These are phyloP conservation scores for Picocystis salinarum DNA, from an alignment of 139 green algal genomes.

Conservation along the genomic window DNA sequence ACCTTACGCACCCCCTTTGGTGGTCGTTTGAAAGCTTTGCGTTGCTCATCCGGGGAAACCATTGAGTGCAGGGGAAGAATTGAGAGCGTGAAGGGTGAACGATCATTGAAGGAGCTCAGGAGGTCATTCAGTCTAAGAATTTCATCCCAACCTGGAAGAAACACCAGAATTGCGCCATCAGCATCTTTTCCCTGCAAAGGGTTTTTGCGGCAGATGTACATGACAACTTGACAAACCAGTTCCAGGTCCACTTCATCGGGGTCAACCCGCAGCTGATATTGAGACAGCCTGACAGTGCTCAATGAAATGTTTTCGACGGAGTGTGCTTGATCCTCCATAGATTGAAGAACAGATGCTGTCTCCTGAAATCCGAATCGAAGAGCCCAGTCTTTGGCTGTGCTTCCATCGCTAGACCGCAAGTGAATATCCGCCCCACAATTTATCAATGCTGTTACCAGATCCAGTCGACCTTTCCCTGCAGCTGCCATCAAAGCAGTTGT, in stretches of 20 bases:
- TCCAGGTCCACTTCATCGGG: slow-evolving; percentile 20
- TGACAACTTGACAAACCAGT: slow-evolving; percentile 8
- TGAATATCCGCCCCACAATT: slow-evolving; percentile 30
- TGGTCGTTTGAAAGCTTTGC: slow-evolving; percentile 36
- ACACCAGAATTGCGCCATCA: slow-evolving; percentile 50
- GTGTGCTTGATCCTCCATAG: not conserved
- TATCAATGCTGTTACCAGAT: slow-evolving; percentile 35
- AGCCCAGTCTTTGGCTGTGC: slow-evolving; percentile 31
- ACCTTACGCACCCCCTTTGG: slow-evolving; percentile 38
- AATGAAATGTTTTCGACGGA: slow-evolving; percentile 5
- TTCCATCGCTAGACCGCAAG: slow-evolving; percentile 20
- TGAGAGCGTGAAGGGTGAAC: slow-evolving; percentile 3
- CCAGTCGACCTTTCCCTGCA: slow-evolving; percentile 36
- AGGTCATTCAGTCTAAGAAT: slow-evolving; percentile 47
- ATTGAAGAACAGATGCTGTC: slow-evolving; percentile 16
- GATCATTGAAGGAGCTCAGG: slow-evolving; percentile 19
- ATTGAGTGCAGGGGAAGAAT: slow-evolving; percentile 58
- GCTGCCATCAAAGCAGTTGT: slow-evolving; percentile 57
- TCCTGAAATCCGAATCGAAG: slow-evolving; percentile 23
- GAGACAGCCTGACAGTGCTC: slow-evolving; percentile 2
- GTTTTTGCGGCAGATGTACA: not conserved
- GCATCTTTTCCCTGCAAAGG: not conserved
- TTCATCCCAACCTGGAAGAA: slow-evolving; percentile 69
- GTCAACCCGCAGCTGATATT: slow-evolving; percentile 17
- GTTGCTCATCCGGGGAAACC: slow-evolving; percentile 37